Conservation (phyloP, 768 basidiomycete species). For the Auricularia cornea region DNA sequence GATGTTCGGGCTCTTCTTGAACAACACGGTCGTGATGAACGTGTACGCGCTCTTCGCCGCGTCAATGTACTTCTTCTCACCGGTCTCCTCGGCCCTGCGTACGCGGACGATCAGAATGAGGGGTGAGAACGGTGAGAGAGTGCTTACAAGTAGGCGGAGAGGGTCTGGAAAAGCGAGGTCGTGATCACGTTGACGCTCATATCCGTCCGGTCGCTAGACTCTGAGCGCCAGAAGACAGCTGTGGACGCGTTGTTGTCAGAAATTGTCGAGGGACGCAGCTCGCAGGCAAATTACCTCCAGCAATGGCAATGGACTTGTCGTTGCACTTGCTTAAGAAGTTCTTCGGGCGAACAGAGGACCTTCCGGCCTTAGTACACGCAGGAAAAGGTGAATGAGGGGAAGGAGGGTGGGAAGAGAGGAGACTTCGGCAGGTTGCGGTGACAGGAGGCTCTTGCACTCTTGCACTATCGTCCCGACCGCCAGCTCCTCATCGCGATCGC, state of each 20-base stretch:
- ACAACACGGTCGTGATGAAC: slow-evolving; percentile 38
- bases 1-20: slow-evolving; percentile 34
- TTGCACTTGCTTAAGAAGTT: slow-evolving; percentile 35
- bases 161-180: not conserved
- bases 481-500: no score
- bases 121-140: not conserved
- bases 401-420: no score
- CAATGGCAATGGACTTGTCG: slow-evolving; percentile 45
- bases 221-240: slow-evolving; percentile 45
- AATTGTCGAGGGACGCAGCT: no score
- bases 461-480: no score
- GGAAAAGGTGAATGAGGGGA: no score
- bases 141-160: not conserved
- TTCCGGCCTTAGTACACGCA: slow-evolving; percentile 29
- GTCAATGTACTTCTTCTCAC: slow-evolving; percentile 35
- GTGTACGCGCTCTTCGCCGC: slow-evolving; percentile 39
- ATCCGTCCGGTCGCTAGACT: slow-evolving; percentile 31
- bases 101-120: slow-evolving; percentile 33
- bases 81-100: slow-evolving; percentile 39
- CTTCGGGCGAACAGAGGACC: slow-evolving; percentile 34
- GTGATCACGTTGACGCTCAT: slow-evolving; percentile 41
- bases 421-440: no score
- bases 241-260: no score
- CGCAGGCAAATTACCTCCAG: slow-evolving; percentile 26
- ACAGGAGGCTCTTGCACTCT: no score